Conservation (phyloP, 148 eudicot genomes). For the Vaccinium myrtillus region DNA sequence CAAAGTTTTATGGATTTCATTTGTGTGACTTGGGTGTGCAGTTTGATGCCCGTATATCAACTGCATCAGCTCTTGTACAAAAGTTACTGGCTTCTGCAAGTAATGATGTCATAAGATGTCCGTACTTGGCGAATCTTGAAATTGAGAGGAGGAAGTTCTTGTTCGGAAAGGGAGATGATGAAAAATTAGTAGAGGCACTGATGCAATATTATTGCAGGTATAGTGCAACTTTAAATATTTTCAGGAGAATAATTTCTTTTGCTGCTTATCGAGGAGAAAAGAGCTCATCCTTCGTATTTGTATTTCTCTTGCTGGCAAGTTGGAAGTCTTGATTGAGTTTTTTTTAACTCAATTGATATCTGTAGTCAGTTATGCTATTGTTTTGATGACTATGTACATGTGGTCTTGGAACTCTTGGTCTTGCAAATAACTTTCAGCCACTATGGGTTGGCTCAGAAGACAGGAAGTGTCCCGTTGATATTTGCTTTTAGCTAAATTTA, state of each 20-base stretch:
- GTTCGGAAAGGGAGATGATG: conserved; percentile 67
- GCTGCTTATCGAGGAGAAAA: background rate
- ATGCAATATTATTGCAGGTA: conserved; percentile 76
- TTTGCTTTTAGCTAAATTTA: background rate
- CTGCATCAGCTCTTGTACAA: conserved; percentile 60
- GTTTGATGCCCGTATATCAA: conserved; percentile 69
- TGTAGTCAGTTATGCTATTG: background rate
- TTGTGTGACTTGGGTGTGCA: conserved; percentile 37
- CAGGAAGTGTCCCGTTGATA: background rate
- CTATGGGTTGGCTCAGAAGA: background rate
- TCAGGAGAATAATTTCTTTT: background rate
- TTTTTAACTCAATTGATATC: background rate
- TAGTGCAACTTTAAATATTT: conserved; percentile 7
- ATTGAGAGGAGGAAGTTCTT: conserved; percentile 76
- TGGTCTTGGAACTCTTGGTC: background rate
- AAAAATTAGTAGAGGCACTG: conserved; percentile 51
- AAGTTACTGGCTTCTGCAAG: conserved; percentile 46
- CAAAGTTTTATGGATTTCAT: conserved; percentile 21
- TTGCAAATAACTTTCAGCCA: background rate
- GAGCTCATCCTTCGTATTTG: background rate
- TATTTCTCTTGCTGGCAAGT: conserved; percentile 6
- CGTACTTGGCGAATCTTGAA: conserved; percentile 76
- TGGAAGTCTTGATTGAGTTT: background rate
- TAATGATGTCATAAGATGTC: conserved; percentile 67
- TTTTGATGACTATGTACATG: background rate